Percentiles rank a stretch among this genome's conserved stretches.
Evolutionary conservation across 106 monocot genomes (phyloP).

Genomic region (Dioscorea dumetorum): DNA sequence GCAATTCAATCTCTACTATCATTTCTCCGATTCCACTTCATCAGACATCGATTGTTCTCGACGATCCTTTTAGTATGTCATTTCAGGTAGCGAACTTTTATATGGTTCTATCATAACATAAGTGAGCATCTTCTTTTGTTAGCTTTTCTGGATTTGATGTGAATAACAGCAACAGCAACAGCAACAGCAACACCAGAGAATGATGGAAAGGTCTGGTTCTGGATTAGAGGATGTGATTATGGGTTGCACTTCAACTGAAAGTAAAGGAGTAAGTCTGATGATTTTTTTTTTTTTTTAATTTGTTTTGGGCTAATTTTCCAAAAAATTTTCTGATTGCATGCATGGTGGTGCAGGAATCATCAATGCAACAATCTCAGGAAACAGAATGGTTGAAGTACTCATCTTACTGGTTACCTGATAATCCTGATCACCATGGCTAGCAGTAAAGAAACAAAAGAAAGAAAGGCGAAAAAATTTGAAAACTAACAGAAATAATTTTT

Average conservation of each 20-base stretch:
- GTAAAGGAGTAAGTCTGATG: neutral
- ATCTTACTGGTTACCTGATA: constrained; percentile 86
- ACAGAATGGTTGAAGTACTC: constrained; percentile 82
- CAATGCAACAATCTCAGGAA: constrained; percentile 57
- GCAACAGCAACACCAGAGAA: neutral
- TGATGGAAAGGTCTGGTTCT: neutral
- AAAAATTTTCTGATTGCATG: neutral
- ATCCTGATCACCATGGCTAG: constrained; percentile 88
- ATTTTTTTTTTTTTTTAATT: neutral
- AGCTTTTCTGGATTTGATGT: neutral
- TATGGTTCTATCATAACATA: neutral
- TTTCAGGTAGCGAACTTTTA: neutral
- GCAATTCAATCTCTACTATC: no score
- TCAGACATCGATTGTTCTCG: neutral
- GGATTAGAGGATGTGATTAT: neutral
- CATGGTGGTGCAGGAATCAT: constrained; percentile 54
- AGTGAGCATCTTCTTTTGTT: neutral
- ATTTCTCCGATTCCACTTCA: neutral
- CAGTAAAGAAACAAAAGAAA: constrained; percentile 28
- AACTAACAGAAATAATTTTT: constrained; percentile 3
- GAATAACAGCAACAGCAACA: neutral
- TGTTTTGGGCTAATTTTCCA: neutral
- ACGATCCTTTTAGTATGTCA: neutral
- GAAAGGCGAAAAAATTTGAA: neutral
- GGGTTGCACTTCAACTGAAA: neutral